These are phyloP conservation scores for Exophiala bonariae DNA, from an alignment of 2,329 filamentous ascomycete genomes.

Conservation along the genomic window DNA sequence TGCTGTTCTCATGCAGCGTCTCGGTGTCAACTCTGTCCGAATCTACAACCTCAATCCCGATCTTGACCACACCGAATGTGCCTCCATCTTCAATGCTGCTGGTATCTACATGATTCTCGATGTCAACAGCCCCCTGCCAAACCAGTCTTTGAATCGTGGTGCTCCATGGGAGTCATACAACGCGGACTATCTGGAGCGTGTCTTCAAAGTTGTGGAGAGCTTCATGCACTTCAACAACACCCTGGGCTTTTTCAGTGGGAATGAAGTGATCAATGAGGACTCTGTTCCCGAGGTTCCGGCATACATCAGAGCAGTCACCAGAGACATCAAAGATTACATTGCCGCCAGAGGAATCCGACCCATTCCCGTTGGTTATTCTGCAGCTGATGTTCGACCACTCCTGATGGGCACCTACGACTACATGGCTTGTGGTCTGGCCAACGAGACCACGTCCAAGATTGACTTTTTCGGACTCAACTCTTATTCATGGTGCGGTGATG, in stretches of 20 bases:
- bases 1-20: conserved; percentile 62
- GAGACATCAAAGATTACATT: conserved; percentile 70
- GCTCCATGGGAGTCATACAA: conserved; percentile 58
- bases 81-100: conserved; percentile 64
- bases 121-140: conserved; percentile 61
- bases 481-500: conserved; percentile 67
- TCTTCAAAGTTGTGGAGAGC: conserved; percentile 64
- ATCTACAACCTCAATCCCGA: conserved; percentile 64
- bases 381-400: conserved; percentile 63
- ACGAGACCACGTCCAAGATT: conserved; percentile 52
- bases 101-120: conserved; percentile 68
- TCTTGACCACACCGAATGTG: conserved; percentile 62
- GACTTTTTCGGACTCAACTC: conserved; percentile 69
- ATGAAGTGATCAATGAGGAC: conserved; percentile 67
- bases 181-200: conserved; percentile 55
- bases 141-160: conserved; percentile 57
- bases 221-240: conserved; percentile 68
- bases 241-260: conserved; percentile 66
- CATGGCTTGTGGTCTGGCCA: conserved; percentile 56
- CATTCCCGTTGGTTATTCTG: conserved; percentile 69
- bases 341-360: conserved; percentile 54
- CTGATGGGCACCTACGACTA: conserved; percentile 62
- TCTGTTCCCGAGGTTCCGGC: conserved; percentile 54
- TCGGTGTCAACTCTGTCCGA: conserved; percentile 66
- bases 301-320: conserved; percentile 63